Base-by-base conservation (phyloP, 225 moss, liverwort and hornwort species). In the Lunularia cruciata region DNA sequence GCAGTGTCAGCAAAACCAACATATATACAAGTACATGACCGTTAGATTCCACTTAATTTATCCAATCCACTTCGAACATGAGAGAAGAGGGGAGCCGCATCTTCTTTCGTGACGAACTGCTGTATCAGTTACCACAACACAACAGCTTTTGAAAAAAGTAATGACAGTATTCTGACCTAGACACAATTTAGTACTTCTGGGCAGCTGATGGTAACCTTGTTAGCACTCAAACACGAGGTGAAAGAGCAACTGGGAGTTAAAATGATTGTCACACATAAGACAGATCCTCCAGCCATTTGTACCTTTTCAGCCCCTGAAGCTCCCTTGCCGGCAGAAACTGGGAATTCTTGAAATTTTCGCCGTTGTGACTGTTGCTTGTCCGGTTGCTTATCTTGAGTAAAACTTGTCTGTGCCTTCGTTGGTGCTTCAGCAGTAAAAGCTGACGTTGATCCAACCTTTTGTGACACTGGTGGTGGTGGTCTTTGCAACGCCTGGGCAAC, bases 281-380 rank as follows among this genome's bases (percentile, higher is more conserved):
- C n/a, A n/a, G n/a, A n/a, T n/a, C n/a, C n/a, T n/a, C n/a, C n/a
- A n/a, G n/a, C n/a, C n/a, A n/a, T n/a, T 67, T 63, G 51, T 53
- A 94, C 93, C 90, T 94, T 79, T 72, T 74, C 76, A 59, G 90
- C 87, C 63, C 68, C 75, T 76, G 80, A 59, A 69, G 67, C 75
- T 46, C 67, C 83, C 83, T 89, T 94, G 47, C 72, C 81, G 46
- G 80, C 84, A 36, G 52, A 68, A 54, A 79, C 78, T 61, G 81
- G 90, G 77, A 84, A 89, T 78, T 94, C 93, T 68, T 94, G 88
- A 73, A 94, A 94, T 83, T 94, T 94, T 74, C 90, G 90, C 55
- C 87, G 81, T 52, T 90, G 90, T 25, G 60, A 55, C 65, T 84
- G 78, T 55, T 72, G 74, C 70, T 76, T 88, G 62, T 84, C 88